Base-by-base conservation (phyloP, 345 rosid species). In the Reutealis trisperma region DNA sequence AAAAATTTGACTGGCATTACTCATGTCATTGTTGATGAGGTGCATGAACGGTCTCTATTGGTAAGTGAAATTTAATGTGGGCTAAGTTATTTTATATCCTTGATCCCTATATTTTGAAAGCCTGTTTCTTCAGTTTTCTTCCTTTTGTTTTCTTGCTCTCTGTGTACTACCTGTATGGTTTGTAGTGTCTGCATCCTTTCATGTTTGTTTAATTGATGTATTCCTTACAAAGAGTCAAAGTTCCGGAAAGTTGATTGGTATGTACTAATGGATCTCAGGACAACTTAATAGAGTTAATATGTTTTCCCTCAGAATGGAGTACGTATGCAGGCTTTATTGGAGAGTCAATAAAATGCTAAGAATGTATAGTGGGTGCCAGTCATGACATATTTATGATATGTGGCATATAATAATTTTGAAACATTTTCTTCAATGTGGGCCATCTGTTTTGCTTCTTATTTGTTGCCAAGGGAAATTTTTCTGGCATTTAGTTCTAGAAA, bases 11-110 rank as follows among this genome's bases (percentile, higher is more conserved):
- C 85, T 19, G 92, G 92, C 32, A 77, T 94, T 81, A 91, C 90
- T 67, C 97, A 94, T 79, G 86, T 94, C 69, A 90, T 94, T 71
- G 98, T 93, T 57, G 98, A 94, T 83, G 98, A 94, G 89, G 97
- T 94, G 73, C 98, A 94, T 80, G 98, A 94, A 83, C 89, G 98
- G 44, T 94, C 97, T 49, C 88, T 91, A 82, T 78, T 90, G 98
- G 98, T 91, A 74, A 86, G 94, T 88, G 73, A 57, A 71, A 9
- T 62, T 79, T 51, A 49, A 21, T 51, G 16, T 51, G 18, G 71
- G 16, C 49, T 41, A 8, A 22, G 18, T 37, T n/a, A 13, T 63
- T 68, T 58, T 6, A 19, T 7, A 16, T 24, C 32, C 7, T 22
- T 30, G 12, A 34, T 52, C 62, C 51, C 11, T 66, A 47, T 52